Base-by-base conservation (phyloP, 768 basidiomycete genomes). In the Amanita exitialis region DNA sequence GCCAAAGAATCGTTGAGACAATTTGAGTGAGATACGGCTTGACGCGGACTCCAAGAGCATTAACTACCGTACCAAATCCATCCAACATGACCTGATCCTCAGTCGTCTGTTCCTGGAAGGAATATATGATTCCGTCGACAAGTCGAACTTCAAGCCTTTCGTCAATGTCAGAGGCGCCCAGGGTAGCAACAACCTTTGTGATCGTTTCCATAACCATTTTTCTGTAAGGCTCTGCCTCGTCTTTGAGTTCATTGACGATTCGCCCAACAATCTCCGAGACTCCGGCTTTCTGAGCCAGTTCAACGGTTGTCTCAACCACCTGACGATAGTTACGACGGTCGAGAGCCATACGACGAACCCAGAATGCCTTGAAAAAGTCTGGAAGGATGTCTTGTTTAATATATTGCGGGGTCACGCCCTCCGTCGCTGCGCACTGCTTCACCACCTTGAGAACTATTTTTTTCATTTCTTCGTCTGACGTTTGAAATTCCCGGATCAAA, bases 131-230 rank as follows among this genome's bases (percentile, higher is more conserved):
- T 34, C 96, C 95, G 60, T 99, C 96, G 23, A 98, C 90, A 10
- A 99, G 79, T 51, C 90, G 79, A 27, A 94, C 82, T 67, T 99
- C 95, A 38, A 99, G 75, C 49, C 94, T 77, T 68, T 98, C 95
- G 61, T 98, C 96, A 45, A 98, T 88, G 62, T 98, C 95, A 0
- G 95, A 90, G n/a, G 95, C 94, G 46, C 96, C 94, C 1, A 95
- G 80, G 5, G 85, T 88, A 13, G 86, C 83, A 45, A 99, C 76
- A 43, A 99, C 96, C 65, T 96, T 95, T 18, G 92, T 97, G 58
- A 98, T 96, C 0, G 96, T 98, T 71, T 99, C 96, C 96, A 99
- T 99, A 44, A 96, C 93, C 96, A 99, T 99, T 78, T 98, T 98
- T 57, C 93, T 74, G 69, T 90, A 92, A 3, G 89, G 90, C 66